These are phyloP conservation scores for Paramecium biaurelia DNA, from an alignment of 73 alveolate genomes.

Conservation along the genomic window DNA sequence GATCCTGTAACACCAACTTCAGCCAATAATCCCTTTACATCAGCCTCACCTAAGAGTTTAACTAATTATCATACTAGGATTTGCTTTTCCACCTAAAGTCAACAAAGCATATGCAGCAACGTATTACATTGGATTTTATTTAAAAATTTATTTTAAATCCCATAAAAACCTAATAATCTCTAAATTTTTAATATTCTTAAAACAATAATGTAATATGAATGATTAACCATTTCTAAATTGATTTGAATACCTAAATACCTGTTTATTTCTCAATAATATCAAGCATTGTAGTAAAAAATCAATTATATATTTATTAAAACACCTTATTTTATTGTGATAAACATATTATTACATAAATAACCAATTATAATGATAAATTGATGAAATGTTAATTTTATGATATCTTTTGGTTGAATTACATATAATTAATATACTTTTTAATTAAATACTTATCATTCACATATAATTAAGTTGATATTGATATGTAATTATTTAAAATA, in stretches of 20 bases:
- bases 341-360: too few species aligned
- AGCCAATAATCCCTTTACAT: conserved; percentile 8
- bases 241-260: too few species aligned
- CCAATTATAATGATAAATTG: too few species aligned
- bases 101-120: conserved; percentile 54
- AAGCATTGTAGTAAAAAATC: too few species aligned
- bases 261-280: too few species aligned
- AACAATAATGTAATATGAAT: not conserved
- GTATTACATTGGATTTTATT: conserved; percentile 31
- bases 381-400: too few species aligned
- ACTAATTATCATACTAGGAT: not conserved
- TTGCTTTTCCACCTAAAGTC: conserved; percentile 42
- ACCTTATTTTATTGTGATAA: too few species aligned
- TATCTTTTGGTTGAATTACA: not conserved
- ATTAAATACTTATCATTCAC: not conserved
- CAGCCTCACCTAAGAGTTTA: conserved; percentile 2
- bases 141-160: not conserved
- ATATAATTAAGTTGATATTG: not conserved
- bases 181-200: not conserved
- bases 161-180: not conserved
- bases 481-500: not conserved
- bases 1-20: conserved; percentile 36
- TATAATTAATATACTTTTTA: too few species aligned
- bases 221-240: not conserved
- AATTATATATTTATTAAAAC: too few species aligned